phyloP scores from a whole-genome alignment of 1,284 basidiomycete genomes.

The Gomphus sp. region DNA sequence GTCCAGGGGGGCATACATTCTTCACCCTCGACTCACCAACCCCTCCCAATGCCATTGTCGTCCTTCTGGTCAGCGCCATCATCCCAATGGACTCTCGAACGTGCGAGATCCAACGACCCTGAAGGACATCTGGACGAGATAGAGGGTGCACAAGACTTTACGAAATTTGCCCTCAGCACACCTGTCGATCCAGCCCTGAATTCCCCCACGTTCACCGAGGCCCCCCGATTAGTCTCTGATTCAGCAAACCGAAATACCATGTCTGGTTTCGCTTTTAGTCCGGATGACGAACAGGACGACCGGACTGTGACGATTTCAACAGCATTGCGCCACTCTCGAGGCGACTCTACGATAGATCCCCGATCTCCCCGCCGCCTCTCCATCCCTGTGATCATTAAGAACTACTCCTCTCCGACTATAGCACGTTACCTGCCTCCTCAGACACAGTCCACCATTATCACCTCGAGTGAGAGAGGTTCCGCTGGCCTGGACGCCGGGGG shows the following conservation, averaged over 20 bases:
- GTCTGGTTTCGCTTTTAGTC: background rate
- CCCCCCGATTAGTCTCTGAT: background rate
- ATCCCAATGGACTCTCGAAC: slow-evolving; percentile 1
- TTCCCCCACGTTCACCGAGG: background rate
- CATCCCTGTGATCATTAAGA: background rate
- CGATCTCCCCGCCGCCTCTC: background rate
- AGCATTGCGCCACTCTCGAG: background rate
- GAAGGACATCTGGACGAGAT: background rate
- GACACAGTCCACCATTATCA: background rate
- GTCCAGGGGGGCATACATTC: background rate
- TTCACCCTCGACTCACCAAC: background rate
- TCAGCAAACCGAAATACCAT: background rate
- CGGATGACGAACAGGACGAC: background rate
- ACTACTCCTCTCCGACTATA: background rate
- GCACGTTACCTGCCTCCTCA: background rate
- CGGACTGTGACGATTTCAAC: background rate
- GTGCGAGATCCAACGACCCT: background rate
- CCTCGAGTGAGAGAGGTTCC: background rate
- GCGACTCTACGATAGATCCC: background rate
- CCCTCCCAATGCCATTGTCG: background rate
- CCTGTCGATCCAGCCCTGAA: background rate
- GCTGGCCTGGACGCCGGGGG: background rate
- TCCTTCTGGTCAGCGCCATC: slow-evolving; percentile 1
- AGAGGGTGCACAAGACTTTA: background rate
- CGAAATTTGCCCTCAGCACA: background rate